These are phyloP conservation scores for Colletotrichum neosansevieriae DNA, from an alignment of 2,329 filamentous ascomycete species.

Conservation along the genomic window DNA sequence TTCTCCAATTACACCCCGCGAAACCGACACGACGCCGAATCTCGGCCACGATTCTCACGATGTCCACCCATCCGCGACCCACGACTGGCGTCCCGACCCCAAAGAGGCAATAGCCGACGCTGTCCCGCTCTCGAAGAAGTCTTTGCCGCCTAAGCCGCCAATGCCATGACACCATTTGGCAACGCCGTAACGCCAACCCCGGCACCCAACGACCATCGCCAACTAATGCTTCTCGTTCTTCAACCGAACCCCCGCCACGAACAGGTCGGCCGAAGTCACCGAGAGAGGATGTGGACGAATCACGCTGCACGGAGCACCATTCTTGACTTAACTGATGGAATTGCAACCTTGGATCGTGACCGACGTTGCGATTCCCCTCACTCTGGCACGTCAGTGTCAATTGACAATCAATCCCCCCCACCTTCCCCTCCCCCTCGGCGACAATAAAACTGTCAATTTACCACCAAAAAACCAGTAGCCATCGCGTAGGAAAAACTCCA, in stretches of 20 bases:
- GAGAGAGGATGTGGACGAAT: neutral
- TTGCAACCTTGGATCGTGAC: neutral
- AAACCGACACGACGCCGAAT: neutral
- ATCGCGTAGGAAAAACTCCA: neutral
- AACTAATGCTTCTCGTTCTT: neutral
- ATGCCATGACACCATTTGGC: neutral
- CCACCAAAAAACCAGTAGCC: neutral
- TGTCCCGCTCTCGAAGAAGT: no score
- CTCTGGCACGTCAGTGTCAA: neutral
- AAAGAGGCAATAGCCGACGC: neutral
- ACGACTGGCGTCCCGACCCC: neutral
- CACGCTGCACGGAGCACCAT: no score
- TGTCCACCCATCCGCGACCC: neutral
- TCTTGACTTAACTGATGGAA: no score
- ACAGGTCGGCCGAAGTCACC: slow-evolving; percentile 10
- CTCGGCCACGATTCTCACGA: slow-evolving; percentile 27
- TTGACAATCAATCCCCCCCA: slow-evolving; percentile 5
- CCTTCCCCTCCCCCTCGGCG: slow-evolving; percentile 8
- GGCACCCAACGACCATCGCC: neutral
- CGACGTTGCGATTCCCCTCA: slow-evolving; percentile 14
- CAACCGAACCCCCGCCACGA: neutral
- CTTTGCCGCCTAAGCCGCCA: no score
- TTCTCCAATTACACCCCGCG: slow-evolving; percentile 25
- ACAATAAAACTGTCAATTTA: slow-evolving; percentile 10
- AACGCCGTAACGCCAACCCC: slow-evolving; percentile 9